phyloP scores from a whole-genome alignment of 176 grass and related monocot genomes.

The Echinochloa phyllopogon region DNA sequence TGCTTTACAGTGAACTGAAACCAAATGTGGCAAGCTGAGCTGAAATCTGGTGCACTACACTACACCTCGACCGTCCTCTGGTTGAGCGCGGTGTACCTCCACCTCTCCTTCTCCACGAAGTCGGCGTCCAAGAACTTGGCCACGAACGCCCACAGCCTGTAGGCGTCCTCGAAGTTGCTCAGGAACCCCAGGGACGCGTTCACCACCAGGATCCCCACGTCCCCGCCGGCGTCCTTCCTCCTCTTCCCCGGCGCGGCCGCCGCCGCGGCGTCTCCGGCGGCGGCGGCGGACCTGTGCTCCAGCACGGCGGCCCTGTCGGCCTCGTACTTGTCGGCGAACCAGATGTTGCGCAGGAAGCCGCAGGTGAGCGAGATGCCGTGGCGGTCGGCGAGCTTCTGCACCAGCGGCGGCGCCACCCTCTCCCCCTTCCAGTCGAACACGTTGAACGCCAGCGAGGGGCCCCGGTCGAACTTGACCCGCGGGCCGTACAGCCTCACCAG shows the following conservation, averaged over 20 bases:
- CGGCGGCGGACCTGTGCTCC: constrained; percentile 41
- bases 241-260: not conserved
- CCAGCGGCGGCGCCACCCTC: constrained; percentile 67
- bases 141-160: constrained; percentile 86
- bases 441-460: constrained; percentile 85
- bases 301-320: constrained; percentile 48
- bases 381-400: constrained; percentile 94
- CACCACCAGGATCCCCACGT: constrained; percentile 74
- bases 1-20: constrained; percentile 35
- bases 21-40: not conserved
- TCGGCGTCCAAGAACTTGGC: constrained; percentile 94
- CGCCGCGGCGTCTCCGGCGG: not conserved
- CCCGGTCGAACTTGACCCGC: constrained; percentile 80
- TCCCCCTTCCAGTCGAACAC: constrained; percentile 90
- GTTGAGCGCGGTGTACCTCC: constrained; percentile 92
- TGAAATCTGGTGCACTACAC: not conserved
- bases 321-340: constrained; percentile 69
- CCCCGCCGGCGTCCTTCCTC: constrained; percentile 40
- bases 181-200: constrained; percentile 86
- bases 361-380: constrained; percentile 80
- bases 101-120: constrained; percentile 92
- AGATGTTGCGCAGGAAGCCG: constrained; percentile 79
- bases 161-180: constrained; percentile 90
- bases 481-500: constrained; percentile 83
- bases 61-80: constrained; percentile 78